Base-by-base conservation (phyloP, 164 flowering plant genomes). In the Platanus orientalis region DNA sequence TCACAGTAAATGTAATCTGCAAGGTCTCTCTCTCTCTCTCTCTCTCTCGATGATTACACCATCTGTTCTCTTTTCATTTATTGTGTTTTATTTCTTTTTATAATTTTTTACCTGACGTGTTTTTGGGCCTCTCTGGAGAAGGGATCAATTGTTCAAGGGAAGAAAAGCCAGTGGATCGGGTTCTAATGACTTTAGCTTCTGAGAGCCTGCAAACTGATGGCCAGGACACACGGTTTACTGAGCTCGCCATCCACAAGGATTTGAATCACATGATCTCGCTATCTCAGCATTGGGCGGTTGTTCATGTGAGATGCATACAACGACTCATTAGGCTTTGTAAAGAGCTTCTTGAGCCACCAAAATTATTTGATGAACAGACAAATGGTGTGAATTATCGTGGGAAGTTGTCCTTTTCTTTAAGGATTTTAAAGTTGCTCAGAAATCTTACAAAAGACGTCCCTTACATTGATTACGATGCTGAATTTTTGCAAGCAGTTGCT, bases 241-340 rank as follows among this genome's bases (percentile, higher is more conserved):
- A 68, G 54, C 66, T 64, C 50, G 54, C 65, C 58, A 67, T 65
- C 47, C 76, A 25, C 58, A 76, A 73, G 62, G 77, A 81, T 69
- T 57, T 66, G 48, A 75, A 76, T 68, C 79, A 70, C 68, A 54
- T 82, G 73, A 51, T 75, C 30, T 75, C 80, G 34, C 64, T 86
- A 27, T 78, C 77, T 54, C 86, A 80, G 68, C 90, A 94, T 65
- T 88, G 86, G 86, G 93, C 89, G 25, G 81, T 83, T 71, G 73
- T 76, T 73, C 90, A 89, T 75, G 44, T 77, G 55, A 76, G 76
- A 71, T 86, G 88, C 61, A 64, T 85, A 53, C 80, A 45, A 13
- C 87, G 90, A 51, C 83, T 94, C 56, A 57, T 86, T 64, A 42
- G 62, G 32, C 58, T 77, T 30, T 87, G 95, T 70, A 81, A 72